phyloP scores from a whole-genome alignment of 1,139 yeast genomes.

The Debaryomycetaceae sp. region DNA sequence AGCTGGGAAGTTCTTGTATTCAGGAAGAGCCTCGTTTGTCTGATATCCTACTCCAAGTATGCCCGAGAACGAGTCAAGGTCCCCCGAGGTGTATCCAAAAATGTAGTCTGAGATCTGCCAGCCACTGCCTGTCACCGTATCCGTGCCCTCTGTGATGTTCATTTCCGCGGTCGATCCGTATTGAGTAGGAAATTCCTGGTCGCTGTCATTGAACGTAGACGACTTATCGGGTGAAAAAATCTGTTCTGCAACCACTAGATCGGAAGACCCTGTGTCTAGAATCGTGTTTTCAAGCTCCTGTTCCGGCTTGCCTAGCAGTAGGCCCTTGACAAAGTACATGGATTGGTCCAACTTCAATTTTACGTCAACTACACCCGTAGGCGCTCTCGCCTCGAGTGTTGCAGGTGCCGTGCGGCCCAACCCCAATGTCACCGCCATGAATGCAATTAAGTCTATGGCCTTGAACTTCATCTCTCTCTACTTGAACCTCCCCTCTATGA shows the following conservation, averaged over 20 bases:
- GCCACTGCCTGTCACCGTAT: slow-evolving; percentile 7
- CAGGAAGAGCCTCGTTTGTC: slow-evolving; percentile 11
- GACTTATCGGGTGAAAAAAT: slow-evolving; percentile 11
- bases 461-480: not conserved
- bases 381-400: not conserved
- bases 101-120: slow-evolving; percentile 6
- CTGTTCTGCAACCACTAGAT: slow-evolving; percentile 13
- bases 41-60: slow-evolving; percentile 21
- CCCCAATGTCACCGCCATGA: not conserved
- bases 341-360: not conserved
- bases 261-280: slow-evolving; percentile 24
- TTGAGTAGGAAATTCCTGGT: slow-evolving; percentile 6
- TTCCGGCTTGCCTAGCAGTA: slow-evolving; percentile 15
- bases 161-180: slow-evolving; percentile 17
- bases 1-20: slow-evolving; percentile 13
- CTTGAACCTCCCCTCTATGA: too few species aligned
- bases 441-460: not conserved
- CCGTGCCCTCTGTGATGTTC: slow-evolving; percentile 8
- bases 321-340: slow-evolving; percentile 13
- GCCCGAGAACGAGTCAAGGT: slow-evolving; percentile 11
- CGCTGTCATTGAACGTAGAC: slow-evolving; percentile 9
- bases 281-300: slow-evolving; percentile 13
- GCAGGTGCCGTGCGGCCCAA: slow-evolving; percentile 1
- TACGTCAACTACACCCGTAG: not conserved
- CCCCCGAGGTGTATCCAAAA: slow-evolving; percentile 9